Base-by-base conservation (phyloP, 805 yeast species). In the Komagataella kurtzmanii region DNA sequence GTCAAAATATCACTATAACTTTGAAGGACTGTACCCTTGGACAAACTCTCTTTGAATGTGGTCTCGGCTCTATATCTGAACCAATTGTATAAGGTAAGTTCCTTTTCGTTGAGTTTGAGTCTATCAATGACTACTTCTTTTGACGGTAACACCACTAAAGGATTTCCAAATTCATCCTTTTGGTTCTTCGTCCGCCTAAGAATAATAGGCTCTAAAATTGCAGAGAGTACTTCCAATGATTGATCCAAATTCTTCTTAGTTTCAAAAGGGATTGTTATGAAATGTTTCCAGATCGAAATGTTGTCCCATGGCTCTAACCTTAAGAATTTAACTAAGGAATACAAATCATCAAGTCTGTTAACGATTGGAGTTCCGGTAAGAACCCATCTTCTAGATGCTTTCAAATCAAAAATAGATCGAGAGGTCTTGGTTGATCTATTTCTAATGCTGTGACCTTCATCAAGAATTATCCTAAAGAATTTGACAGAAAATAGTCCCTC, bases 301-400 rank as follows among this genome's bases (percentile, higher is more conserved):
- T 85, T 84, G 45, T 82, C 73, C 97, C 97, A 91, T 1, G 98
- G 98, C 57, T 86, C 88, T n/a, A 90, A 66, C 46, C 80, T 73
- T 49, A 91, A 66, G 59, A 83, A 91, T 57, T 80, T 79, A 17
- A 89, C 77, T 49, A 89, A 65, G 5, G 95, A 83, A 61, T 77
- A 90, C 48, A 91, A 66, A 63, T 91, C 98, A 63, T 91, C 97
- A 7, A 91, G 70, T 55, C 90, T 70, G 64, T 90, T 90, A 45
- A 89, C 85, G 24, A 90, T 86, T 0, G 98, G 97, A 0, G 98
- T 90, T 6, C 98, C 98, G 0, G 97, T 88, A 48, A 91, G 69
- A 3, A 85, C 72, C 98, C 98, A 90, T 54, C 80, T 79, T 49
- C 93, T 71, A 17, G 73, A 69, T 58, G 87, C 80, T 7, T 67